Evolutionary conservation across 2,329 filamentous ascomycete genomes (phyloP).

Genomic region (Chaetomium sp.): DNA sequence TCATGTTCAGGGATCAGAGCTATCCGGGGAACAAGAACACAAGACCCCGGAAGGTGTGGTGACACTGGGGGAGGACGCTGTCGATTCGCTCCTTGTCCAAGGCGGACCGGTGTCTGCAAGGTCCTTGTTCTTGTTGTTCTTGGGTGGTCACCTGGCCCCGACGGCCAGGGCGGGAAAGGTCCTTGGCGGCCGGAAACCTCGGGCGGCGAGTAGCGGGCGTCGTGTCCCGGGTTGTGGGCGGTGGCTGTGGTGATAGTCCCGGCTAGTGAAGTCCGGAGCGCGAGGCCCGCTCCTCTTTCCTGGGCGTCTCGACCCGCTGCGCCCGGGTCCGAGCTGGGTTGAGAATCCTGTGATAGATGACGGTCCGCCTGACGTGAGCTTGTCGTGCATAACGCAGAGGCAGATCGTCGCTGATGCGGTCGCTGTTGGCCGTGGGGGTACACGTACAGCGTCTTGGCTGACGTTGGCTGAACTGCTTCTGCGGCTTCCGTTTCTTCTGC

Average conservation of each 20-base stretch:
- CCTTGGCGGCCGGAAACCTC: slow-evolving; percentile 1
- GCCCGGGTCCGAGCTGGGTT: too few species aligned
- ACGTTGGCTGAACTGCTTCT: slow-evolving; percentile 5
- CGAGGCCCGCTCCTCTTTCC: neutral
- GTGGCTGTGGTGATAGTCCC: too few species aligned
- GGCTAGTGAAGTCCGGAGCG: too few species aligned
- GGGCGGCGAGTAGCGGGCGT: too few species aligned
- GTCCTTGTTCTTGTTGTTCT: neutral
- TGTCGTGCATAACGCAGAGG: neutral
- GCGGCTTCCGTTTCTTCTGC: too few species aligned
- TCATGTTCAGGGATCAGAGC: slow-evolving; percentile 38
- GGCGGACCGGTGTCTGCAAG: neutral
- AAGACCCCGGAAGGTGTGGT: slow-evolving; percentile 3
- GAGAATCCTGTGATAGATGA: neutral
- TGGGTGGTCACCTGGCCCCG: neutral
- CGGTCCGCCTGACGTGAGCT: neutral
- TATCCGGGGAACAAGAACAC: slow-evolving; percentile 38
- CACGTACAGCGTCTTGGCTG: neutral
- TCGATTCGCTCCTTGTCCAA: neutral
- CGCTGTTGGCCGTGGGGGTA: neutral
- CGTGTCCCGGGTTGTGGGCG: too few species aligned
- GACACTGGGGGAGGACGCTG: neutral
- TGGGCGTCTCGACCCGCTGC: too few species aligned
- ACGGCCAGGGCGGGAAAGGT: slow-evolving; percentile 8
- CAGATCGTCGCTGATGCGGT: slow-evolving; percentile 7